Conservation (phyloP, 2,329 filamentous ascomycete genomes). For the Gliomastix tumulicola region DNA sequence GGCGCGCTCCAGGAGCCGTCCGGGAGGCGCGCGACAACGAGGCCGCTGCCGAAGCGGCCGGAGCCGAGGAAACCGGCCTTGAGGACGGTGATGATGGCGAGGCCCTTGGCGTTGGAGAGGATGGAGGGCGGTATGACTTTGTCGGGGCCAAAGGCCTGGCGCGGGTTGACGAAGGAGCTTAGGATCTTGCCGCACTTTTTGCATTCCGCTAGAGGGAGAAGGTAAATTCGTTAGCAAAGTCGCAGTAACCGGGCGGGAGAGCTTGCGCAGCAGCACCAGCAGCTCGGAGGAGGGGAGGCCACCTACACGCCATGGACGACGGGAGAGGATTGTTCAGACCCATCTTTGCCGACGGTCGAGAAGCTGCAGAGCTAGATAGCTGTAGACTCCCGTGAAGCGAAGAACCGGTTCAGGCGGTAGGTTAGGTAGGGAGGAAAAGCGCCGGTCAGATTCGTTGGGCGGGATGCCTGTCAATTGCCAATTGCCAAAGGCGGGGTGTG, state of each 20-base stretch:
- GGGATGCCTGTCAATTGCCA: not conserved
- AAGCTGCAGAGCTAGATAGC: too few relatives aligned
- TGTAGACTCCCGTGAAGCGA: too few relatives aligned
- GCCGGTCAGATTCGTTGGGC: too few relatives aligned
- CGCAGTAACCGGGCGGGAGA: too few relatives aligned
- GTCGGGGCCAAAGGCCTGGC: slow-evolving; percentile 89
- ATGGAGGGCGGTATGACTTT: slow-evolving; percentile 93
- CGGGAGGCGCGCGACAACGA: slow-evolving; percentile 72
- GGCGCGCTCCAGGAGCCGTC: slow-evolving; percentile 78
- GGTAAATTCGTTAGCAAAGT: too few relatives aligned
- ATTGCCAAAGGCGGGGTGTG: not conserved
- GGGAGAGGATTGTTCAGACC: slow-evolving; percentile 62
- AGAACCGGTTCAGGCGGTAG: too few relatives aligned
- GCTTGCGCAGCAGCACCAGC: too few relatives aligned
- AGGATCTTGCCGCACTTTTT: slow-evolving; percentile 96
- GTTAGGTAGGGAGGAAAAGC: too few relatives aligned
- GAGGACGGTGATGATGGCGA: slow-evolving; percentile 79
- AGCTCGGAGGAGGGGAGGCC: too few relatives aligned
- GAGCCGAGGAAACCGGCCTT: slow-evolving; percentile 84
- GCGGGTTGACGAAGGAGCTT: slow-evolving; percentile 87
- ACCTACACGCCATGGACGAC: slow-evolving; percentile 62
- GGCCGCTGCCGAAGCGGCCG: slow-evolving; percentile 72
- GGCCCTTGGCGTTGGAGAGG: slow-evolving; percentile 85
- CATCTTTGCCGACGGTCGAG: slow-evolving; percentile 34
- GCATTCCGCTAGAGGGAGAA: slow-evolving; percentile 68